Base-by-base conservation (phyloP, 1,284 basidiomycete species). In the Apiotrichum domesticum region DNA sequence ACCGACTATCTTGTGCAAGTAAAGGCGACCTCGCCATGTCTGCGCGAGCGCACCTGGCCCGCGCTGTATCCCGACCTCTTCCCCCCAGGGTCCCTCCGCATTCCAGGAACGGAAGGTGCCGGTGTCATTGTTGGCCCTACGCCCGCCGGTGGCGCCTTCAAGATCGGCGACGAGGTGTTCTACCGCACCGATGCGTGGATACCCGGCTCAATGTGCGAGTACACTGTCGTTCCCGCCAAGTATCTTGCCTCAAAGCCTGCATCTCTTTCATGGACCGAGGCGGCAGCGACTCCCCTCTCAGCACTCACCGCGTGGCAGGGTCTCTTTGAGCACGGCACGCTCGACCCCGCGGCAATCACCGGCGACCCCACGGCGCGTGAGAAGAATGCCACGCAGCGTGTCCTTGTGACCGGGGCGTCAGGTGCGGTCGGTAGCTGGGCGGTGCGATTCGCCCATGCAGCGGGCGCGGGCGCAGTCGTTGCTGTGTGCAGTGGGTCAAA, bases 101-200 rank as follows among this genome's bases (percentile, higher is more conserved):
- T 61, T n/a, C 59, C 54, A 10, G 59, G 59, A 4, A 58, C 59
- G 2, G 59, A 61, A 50, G 56, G 59, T 14, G 56, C 59, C 5
- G 59, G 59, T 13, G 41, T 55, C 15, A 44, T 61, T 32, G 45
- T 41, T 13, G 55, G 44, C 8, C 51, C 54, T 2, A 13, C 37
- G 4, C 48, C 48, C 1, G 13, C 33, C 33, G n/a, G 11, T 0
- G 35, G 50, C 6, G 6, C 11, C 6, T 56, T 56, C 41, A 48
- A 51, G 32, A 8, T 14, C 3, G 59, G 59, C 45, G 54, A 61
- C 47, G 48, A 43, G 14, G 56, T 58, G 47, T 50, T 58, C 35
- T 61, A 39, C 51, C 59, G 59, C 47, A 50, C 40, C 48, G 51
- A 61, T 42, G 59, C 59, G 5, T 48, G 46, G 44, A 41, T 58